phyloP scores from a whole-genome alignment of 768 basidiomycete genomes.

The Leucocoprinus sp. region DNA sequence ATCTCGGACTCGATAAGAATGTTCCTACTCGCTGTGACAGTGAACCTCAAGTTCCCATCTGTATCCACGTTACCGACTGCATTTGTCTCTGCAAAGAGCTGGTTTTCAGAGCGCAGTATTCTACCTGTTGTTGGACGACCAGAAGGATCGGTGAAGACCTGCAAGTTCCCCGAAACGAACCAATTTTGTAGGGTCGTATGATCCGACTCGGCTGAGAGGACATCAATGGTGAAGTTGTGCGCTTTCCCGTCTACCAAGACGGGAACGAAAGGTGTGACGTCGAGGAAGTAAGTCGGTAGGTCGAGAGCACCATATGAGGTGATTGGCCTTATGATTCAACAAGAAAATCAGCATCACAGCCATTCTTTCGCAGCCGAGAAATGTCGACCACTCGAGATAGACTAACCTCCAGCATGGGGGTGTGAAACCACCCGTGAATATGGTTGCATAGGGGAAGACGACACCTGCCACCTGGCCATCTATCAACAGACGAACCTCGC shows the following conservation, averaged over 20 bases:
- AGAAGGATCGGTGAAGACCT: conserved; percentile 62
- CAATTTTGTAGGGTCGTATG: conserved; percentile 68
- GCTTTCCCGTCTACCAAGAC: conserved; percentile 57
- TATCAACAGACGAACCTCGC: conserved; percentile 39
- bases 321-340: conserved; percentile 45
- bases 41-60: conserved; percentile 49
- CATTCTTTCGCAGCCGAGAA: not conserved
- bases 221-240: conserved; percentile 67
- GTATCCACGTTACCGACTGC: conserved; percentile 33
- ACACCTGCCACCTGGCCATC: conserved; percentile 40
- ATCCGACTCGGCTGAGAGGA: conserved; percentile 58
- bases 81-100: conserved; percentile 46
- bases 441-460: conserved; percentile 46
- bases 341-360: too few relatives aligned
- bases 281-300: conserved; percentile 69
- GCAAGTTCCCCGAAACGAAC: conserved; percentile 67
- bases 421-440: conserved; percentile 71
- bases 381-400: not conserved
- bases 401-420: conserved; percentile 63
- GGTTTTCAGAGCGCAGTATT: conserved; percentile 50
- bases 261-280: conserved; percentile 72
- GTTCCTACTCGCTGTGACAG: conserved; percentile 49
- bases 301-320: conserved; percentile 71
- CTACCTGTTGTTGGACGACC: conserved; percentile 55
- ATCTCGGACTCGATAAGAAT: conserved; percentile 58